A percentile compares a stretch with the other conserved stretches of the same genome.
Evolutionary conservation across 2,329 filamentous ascomycete species (phyloP).

Genomic region (Venturia effusa): DNA sequence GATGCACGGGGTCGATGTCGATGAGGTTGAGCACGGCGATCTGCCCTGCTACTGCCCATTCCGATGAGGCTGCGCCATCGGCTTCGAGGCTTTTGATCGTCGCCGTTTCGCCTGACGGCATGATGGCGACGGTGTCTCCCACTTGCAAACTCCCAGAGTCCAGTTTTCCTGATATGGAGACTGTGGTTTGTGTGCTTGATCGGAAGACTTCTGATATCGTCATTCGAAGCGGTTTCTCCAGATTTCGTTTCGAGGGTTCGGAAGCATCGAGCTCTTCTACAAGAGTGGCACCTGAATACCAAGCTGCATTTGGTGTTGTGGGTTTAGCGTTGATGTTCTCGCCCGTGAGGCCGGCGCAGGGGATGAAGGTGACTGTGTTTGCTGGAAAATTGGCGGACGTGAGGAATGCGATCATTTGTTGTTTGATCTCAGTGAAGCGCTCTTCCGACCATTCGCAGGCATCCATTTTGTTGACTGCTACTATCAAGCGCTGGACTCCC

Average conservation of each 20-base stretch:
- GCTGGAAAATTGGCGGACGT: constrained; percentile 68
- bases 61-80: constrained; percentile 54
- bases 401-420: constrained; percentile 76
- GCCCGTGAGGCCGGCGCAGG: constrained; percentile 78
- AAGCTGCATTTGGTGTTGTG: constrained; percentile 42
- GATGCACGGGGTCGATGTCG: constrained; percentile 74
- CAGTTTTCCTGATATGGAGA: constrained; percentile 78
- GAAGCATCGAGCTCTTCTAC: constrained; percentile 78
- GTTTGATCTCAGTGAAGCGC: constrained; percentile 73
- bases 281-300: constrained; percentile 73
- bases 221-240: constrained; percentile 73
- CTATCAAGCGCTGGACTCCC: constrained; percentile 76
- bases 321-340: constrained; percentile 58
- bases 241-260: constrained; percentile 57
- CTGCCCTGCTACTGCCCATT: constrained; percentile 90
- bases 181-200: constrained; percentile 64
- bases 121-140: constrained; percentile 67
- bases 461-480: constrained; percentile 94
- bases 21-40: constrained; percentile 75
- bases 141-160: constrained; percentile 75
- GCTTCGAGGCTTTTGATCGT: constrained; percentile 73
- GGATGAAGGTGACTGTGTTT: constrained; percentile 77
- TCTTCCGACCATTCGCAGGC: constrained; percentile 71
- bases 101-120: constrained; percentile 73
- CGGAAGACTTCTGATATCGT: constrained; percentile 83